These are phyloP conservation scores for Sporothrix brasiliensis DNA, from an alignment of 2,329 filamentous ascomycete species.

Conservation along the genomic window DNA sequence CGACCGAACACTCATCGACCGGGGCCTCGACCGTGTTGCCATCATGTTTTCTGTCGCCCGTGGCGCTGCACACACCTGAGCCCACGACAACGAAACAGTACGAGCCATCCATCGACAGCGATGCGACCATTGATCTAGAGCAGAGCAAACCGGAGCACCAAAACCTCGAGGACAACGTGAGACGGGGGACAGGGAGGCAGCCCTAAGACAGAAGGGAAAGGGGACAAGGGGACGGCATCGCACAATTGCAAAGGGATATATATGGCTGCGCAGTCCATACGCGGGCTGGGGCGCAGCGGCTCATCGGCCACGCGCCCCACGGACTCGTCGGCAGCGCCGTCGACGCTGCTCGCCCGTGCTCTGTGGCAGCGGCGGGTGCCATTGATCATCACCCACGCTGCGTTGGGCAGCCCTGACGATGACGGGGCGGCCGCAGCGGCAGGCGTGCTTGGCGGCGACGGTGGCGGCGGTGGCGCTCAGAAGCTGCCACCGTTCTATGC, in stretches of 20 bases:
- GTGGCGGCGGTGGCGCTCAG: neutral
- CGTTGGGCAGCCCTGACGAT: slow-evolving; percentile 33
- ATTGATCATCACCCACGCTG: slow-evolving; percentile 57
- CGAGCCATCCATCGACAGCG: too few relatives aligned
- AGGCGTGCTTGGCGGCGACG: neutral
- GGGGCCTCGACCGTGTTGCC: neutral
- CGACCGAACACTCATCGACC: too few relatives aligned
- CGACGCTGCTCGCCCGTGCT: slow-evolving; percentile 46
- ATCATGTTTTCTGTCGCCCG: too few relatives aligned
- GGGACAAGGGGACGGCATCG: neutral
- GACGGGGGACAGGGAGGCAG: too few relatives aligned
- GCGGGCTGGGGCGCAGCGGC: neutral
- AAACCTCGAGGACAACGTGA: neutral
- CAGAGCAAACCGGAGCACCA: neutral
- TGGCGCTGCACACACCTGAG: neutral
- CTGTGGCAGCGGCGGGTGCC: slow-evolving; percentile 61
- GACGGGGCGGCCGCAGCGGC: neutral
- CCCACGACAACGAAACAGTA: neutral
- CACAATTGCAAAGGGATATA: neutral
- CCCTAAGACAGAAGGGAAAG: neutral
- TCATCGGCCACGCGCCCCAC: neutral
- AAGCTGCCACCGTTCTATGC: slow-evolving; percentile 46
- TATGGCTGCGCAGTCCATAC: neutral
- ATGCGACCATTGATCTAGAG: neutral
- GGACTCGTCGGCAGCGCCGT: neutral